These are phyloP conservation scores for Pythium utonaiense DNA, from an alignment of 352 stramenopile genomes.

Conservation along the genomic window DNA sequence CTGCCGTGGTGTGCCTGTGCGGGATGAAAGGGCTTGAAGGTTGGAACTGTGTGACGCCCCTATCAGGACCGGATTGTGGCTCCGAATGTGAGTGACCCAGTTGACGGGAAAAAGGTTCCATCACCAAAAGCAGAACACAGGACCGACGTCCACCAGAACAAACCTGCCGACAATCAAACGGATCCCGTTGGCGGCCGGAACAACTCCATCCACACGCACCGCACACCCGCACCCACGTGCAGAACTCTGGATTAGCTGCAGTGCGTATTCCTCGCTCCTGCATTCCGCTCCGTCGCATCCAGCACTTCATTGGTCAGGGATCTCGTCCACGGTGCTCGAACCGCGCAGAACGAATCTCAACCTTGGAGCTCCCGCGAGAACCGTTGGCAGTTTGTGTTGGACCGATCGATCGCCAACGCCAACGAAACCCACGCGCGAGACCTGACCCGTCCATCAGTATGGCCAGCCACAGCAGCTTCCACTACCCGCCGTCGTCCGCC, in stretches of 20 bases:
- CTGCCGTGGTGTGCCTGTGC: no score
- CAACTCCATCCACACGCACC: background rate
- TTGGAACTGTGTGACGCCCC: background rate
- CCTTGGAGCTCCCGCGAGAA: no score
- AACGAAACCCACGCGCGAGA: background rate
- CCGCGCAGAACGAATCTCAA: no score
- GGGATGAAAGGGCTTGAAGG: no score
- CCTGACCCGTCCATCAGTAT: background rate
- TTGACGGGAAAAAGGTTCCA: background rate
- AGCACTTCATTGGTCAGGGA: no score
- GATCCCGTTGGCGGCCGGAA: background rate
- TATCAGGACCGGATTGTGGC: background rate
- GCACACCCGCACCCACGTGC: background rate
- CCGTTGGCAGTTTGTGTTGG: background rate
- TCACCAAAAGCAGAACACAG: slow-evolving; percentile 4
- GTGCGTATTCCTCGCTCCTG: no score
- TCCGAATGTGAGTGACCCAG: background rate
- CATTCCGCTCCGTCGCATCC: background rate
- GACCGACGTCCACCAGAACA: background rate
- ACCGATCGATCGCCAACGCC: background rate
- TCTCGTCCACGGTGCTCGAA: no score
- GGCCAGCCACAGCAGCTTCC: background rate
- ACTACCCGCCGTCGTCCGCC: background rate
- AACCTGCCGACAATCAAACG: background rate
- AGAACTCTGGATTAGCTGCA: background rate